phyloP scores from a whole-genome alignment of 306 rosid genomes.

The Abrus precatorius region DNA sequence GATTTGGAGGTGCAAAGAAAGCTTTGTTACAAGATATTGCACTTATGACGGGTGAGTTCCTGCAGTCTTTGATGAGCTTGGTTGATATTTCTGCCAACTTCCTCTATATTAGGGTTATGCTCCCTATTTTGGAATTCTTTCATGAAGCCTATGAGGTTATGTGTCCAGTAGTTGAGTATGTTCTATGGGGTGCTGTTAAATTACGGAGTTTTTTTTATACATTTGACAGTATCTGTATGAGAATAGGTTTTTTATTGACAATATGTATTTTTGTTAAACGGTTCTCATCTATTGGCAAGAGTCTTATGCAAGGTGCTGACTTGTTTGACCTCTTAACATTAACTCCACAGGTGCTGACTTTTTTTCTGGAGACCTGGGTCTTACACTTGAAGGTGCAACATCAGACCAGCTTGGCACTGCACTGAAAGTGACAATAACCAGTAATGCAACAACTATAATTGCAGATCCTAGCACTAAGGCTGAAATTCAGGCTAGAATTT shows the following conservation, averaged over 20 bases:
- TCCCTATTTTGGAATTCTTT: constrained; percentile 31
- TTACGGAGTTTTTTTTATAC: background rate
- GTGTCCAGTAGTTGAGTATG: background rate
- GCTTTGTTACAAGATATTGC: constrained; percentile 94
- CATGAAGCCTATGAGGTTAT: background rate
- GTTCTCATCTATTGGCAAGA: constrained; percentile 15
- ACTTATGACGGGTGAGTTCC: constrained; percentile 85
- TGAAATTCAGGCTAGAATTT: constrained; percentile 92
- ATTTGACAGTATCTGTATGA: background rate
- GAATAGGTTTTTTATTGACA: background rate
- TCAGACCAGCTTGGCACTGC: constrained; percentile 98
- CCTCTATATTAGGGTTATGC: constrained; percentile 40
- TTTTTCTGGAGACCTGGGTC: constrained; percentile 89
- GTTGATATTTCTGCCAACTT: constrained; percentile 36
- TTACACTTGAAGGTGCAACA: constrained; percentile 85
- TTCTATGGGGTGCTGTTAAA: constrained; percentile 3
- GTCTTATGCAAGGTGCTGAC: constrained; percentile 8
- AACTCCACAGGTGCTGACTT: constrained; percentile 85
- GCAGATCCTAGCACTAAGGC: constrained; percentile 87
- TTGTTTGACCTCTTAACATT: constrained; percentile 51
- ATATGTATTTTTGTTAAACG: constrained; percentile 15
- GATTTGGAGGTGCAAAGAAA: constrained; percentile 82
- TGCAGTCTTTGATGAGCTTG: constrained; percentile 27
- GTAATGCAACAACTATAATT: constrained; percentile 77
- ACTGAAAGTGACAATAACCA: constrained; percentile 76